Percentiles rank a stretch among this genome's conserved stretches.
Conservation (phyloP, 148 eudicot species). For the Limonium bicolor region DNA sequence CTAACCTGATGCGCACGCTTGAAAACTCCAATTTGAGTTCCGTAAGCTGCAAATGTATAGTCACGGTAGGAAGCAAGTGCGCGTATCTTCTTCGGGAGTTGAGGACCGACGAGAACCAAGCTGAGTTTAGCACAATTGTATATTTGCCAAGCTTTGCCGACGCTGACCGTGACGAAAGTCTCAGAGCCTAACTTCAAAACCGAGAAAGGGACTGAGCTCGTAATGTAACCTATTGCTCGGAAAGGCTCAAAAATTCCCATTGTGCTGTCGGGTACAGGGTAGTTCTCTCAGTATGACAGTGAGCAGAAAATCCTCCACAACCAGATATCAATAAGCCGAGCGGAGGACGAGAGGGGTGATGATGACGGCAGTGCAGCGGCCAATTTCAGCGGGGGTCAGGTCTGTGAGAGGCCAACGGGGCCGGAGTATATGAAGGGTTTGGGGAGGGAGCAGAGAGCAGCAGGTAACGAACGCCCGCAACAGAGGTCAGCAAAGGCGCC, state of each 20-base stretch:
- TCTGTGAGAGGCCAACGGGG: no score
- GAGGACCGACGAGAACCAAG: conserved; percentile 35
- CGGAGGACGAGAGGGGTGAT: no score
- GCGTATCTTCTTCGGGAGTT: conserved; percentile 84
- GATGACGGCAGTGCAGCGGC: no score
- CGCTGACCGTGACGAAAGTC: conserved; percentile 89
- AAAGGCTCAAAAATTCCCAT: conserved; percentile 96
- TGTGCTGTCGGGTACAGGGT: neutral
- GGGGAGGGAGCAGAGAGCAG: no score
- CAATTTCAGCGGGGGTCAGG: no score
- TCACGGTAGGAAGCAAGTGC: conserved; percentile 93
- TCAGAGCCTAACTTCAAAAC: conserved; percentile 77
- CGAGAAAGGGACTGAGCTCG: conserved; percentile 64
- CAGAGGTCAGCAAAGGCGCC: no score
- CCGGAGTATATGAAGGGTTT: no score
- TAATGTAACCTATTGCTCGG: conserved; percentile 88
- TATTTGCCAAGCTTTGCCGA: conserved; percentile 93
- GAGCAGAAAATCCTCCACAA: no score
- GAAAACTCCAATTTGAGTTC: conserved; percentile 68
- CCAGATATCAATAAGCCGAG: no score
- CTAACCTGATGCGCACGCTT: conserved; percentile 92
- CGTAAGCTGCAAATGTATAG: conserved; percentile 95
- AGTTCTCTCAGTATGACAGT: no score
- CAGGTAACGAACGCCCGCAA: no score
- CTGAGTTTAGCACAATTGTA: conserved; percentile 39